Base-by-base conservation (phyloP, 495 filamentous ascomycete species). In the Parathielavia hyrcaniae region DNA sequence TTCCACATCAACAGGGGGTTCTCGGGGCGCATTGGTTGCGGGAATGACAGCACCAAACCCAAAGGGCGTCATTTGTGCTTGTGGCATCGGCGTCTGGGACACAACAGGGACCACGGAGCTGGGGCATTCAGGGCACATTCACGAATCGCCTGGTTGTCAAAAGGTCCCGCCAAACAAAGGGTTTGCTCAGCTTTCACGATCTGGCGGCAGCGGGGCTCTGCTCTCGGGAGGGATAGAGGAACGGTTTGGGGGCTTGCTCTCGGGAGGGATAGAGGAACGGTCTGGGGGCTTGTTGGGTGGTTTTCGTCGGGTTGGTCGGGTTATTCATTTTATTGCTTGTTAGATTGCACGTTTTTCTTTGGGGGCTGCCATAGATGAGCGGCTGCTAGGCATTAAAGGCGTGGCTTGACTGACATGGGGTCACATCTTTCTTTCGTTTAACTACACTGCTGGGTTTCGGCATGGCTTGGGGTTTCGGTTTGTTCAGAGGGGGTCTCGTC, bases 171-270 rank as follows among this genome's bases (percentile, higher is more conserved):
- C 22, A 12, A 39, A 14, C 40, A 55, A 17, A 17, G 41, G n/a
- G 23, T 23, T 6, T 17, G 50, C 50, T 40, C 38, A 22, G 19
- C 14, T 35, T 30, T 30, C 26, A 12, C 30, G 19, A 12, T 8
- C 23, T 23, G 12, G 14, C 35, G 20, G 12, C 32, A 53, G 26
- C n/a, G n/a, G n/a, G n/a, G n/a, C n/a, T n/a, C n/a, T n/a, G n/a
- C n/a, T 22, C 16, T 46, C 22, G 22, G 50, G 35, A 40, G 38
- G 56, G 48, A 53, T 59, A 59, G 38, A 53, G 43, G 54, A 30
- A 40, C 7, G 35, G 54, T 8, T 39, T 56, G 13, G 32, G 44
- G 26, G 5, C 35, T n/a, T n/a, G 26, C 26, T 23, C n/a, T 47
- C 23, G 23, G 43, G 36, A 41, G 39, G 56, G 49, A 54, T 59